Evolutionary conservation across 1,284 basidiomycete species (phyloP), one percentile per base, ranked within the genome.

Genomic region (Melampsora abietis-canadensis): DNA sequence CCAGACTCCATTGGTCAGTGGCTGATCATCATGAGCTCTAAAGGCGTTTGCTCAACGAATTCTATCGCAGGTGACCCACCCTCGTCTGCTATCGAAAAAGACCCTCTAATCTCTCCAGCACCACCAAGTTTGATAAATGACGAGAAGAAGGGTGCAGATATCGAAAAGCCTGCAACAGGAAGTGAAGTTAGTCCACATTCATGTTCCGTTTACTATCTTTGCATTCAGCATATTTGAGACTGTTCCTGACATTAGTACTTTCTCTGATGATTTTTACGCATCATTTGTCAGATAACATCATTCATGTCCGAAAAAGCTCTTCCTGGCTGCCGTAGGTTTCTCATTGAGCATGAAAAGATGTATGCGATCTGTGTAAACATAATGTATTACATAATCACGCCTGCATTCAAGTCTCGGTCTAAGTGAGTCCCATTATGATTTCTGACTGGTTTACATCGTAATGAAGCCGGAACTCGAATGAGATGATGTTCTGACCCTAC

Each of bases 261-360:
- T 0, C 47, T 19, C 12, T 27, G 6, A 10, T 30, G 1, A 46
- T 21, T 48, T 40, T 1, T 17, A 17, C 30, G 24, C 4, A 5
- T 0, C n/a, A 8, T 37, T 72, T 15, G 6, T 21, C 68, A 85
- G 88, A 88, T 98, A 78, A 88, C 88, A 74, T 81, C 84, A 7
- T 98, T 90, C 80, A 84, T 98, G 24, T 88, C 90, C 0, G 83
- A 84, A 0, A 86, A 85, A 24, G 87, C 89, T 2, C 81, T 98
- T 14, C 90, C 92, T 0, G 89, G 88, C 77, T 81, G 97, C 66
- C 88, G 92, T 21, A 88, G 87, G 76, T 89, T 96, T 81, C 84
- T 94, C 61, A 84, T 90, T 78, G 95, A 98, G 77, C 87, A 87
- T 31, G 96, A 98, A 83, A 92, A 89, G 81, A 86, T 94, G 12